Conservation (phyloP, 176 grass and related monocot species). For the Oropetium thomaeum region DNA sequence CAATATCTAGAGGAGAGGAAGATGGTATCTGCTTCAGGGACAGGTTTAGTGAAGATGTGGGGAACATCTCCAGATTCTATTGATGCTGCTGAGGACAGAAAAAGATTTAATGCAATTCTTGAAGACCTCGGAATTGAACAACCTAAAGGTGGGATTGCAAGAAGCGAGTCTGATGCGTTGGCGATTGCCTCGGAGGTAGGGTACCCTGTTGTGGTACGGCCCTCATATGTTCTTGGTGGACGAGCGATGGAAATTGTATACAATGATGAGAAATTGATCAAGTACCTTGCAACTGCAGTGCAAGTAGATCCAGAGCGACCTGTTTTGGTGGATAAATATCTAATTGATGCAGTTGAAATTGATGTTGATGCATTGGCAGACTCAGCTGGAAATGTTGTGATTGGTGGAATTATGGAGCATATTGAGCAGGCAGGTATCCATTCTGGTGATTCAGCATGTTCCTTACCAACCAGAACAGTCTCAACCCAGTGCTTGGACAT, state of each 20-base stretch:
- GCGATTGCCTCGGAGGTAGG: slow-evolving; percentile 81
- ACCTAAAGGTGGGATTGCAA: slow-evolving; percentile 94
- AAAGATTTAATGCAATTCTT: slow-evolving; percentile 95
- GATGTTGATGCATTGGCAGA: slow-evolving; percentile 94
- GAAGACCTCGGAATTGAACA: slow-evolving; percentile 86
- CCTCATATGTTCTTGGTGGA: slow-evolving; percentile 96
- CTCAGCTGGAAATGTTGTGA: slow-evolving; percentile 81
- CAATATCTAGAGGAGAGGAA: slow-evolving; percentile 63
- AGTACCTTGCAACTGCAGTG: slow-evolving; percentile 90
- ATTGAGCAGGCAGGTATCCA: slow-evolving; percentile 98
- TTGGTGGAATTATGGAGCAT: slow-evolving; percentile 99
- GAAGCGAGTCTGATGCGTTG: slow-evolving; percentile 84
- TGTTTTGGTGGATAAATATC: slow-evolving; percentile 91
- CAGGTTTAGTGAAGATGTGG: slow-evolving; percentile 76
- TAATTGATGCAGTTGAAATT: slow-evolving; percentile 94
- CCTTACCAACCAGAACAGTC: slow-evolving; percentile 94
- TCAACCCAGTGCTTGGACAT: slow-evolving; percentile 61
- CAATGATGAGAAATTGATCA: slow-evolving; percentile 81
- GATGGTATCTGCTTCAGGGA: slow-evolving; percentile 56
- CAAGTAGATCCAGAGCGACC: slow-evolving; percentile 92
- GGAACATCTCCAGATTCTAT: slow-evolving; percentile 98
- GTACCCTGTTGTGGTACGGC: slow-evolving; percentile 92
- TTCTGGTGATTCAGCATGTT: slow-evolving; percentile 97
- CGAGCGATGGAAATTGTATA: slow-evolving; percentile 99
- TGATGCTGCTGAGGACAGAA: slow-evolving; percentile 94